Conservation (phyloP, 306 rosid species). For the Malus sieversii region DNA sequence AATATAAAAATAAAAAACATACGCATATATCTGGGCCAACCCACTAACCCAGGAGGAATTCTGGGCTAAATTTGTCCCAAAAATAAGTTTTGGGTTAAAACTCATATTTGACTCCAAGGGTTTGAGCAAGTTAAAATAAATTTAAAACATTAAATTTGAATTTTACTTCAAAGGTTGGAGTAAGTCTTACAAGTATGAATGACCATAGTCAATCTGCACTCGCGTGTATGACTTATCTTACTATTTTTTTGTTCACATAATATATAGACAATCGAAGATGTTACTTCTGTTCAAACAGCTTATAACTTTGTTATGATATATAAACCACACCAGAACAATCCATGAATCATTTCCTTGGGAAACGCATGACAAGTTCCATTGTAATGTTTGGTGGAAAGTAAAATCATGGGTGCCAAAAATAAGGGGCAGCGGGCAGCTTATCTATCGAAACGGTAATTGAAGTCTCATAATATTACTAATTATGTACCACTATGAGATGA, state of each 20-base stretch:
- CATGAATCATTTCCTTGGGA: constrained; percentile 5
- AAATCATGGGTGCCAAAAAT: neutral
- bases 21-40: too few relatives aligned
- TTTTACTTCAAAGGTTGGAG: too few relatives aligned
- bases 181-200: neutral
- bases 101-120: too few relatives aligned
- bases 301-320: neutral
- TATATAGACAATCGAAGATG: neutral
- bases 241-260: neutral
- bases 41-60: too few relatives aligned
- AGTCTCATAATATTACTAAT: neutral
- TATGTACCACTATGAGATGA: neutral
- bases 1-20: too few relatives aligned
- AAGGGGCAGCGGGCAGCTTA: neutral
- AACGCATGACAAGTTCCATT: neutral
- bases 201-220: neutral
- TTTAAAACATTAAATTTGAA: too few relatives aligned
- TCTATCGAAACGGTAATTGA: neutral
- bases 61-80: too few relatives aligned
- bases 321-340: neutral
- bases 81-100: too few relatives aligned
- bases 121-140: too few relatives aligned
- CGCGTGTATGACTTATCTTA: neutral
- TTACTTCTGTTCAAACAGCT: neutral
- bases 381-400: neutral